Conservation (phyloP, 2,329 filamentous ascomycete genomes). For the Cryphonectria naterciae region DNA sequence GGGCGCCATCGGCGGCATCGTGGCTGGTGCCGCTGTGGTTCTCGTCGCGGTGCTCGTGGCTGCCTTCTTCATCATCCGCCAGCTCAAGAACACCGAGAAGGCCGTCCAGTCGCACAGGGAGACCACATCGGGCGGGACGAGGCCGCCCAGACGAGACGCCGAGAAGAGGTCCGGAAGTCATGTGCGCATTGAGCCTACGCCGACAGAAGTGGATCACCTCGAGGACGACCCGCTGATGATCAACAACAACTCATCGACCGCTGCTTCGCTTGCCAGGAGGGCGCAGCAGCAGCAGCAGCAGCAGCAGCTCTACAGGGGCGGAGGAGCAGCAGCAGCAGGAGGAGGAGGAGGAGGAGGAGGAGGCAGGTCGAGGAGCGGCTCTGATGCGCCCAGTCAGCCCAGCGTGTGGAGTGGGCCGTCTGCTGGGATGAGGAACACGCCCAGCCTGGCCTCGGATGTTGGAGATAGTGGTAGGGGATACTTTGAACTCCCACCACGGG, state of each 20-base stretch:
- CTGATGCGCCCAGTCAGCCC: slow-evolving; percentile 30
- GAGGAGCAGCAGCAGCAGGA: slow-evolving; percentile 21
- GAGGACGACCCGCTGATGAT: slow-evolving; percentile 47
- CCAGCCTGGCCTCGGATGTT: slow-evolving; percentile 37
- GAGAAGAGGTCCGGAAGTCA: slow-evolving; percentile 40
- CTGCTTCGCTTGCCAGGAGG: slow-evolving; percentile 33
- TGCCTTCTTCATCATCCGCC: slow-evolving; percentile 54
- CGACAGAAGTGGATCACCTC: slow-evolving; percentile 49
- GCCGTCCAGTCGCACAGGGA: slow-evolving; percentile 42
- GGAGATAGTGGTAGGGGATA: slow-evolving; percentile 31
- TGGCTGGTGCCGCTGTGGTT: slow-evolving; percentile 54
- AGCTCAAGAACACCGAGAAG: slow-evolving; percentile 51
- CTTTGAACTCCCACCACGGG: slow-evolving; percentile 31
- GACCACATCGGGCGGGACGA: slow-evolving; percentile 37
- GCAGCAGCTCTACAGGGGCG: slow-evolving; percentile 26
- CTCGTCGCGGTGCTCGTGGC: slow-evolving; percentile 52
- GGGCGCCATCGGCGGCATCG: slow-evolving; percentile 55
- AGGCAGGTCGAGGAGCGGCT: slow-evolving; percentile 30
- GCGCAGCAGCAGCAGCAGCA: slow-evolving; percentile 23
- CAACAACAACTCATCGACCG: slow-evolving; percentile 19
- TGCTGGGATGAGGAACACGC: slow-evolving; percentile 29
- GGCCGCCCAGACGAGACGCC: slow-evolving; percentile 35
- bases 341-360: too few relatives aligned
- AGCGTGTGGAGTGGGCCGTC: slow-evolving; percentile 28
- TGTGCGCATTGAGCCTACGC: slow-evolving; percentile 40